phyloP scores from a whole-genome alignment of 176 grass and related monocot genomes.

The Areca catechu region DNA sequence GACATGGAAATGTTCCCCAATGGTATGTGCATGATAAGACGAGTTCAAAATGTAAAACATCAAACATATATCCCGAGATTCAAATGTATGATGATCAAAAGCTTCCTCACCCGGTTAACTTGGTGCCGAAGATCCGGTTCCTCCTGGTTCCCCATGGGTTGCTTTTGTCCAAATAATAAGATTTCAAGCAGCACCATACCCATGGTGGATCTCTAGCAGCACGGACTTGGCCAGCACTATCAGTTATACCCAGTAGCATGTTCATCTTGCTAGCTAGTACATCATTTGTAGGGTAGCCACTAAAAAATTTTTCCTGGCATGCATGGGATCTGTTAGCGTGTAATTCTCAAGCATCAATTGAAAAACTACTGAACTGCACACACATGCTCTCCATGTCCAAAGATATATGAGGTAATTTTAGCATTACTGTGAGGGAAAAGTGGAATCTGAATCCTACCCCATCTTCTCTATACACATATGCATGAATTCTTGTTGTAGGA shows the following conservation, averaged over 20 bases:
- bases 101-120: conserved; percentile 30
- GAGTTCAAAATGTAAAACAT: too few species aligned
- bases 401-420: too few species aligned
- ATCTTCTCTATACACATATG: conserved; percentile 43
- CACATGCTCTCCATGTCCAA: too few species aligned
- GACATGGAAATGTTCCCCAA: too few species aligned
- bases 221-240: conserved; percentile 1
- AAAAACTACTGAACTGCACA: too few species aligned
- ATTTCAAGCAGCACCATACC: conserved; percentile 71
- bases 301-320: conserved; percentile 63
- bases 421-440: background rate
- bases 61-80: too few species aligned
- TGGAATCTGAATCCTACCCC: conserved; percentile 42
- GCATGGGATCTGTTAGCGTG: background rate
- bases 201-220: conserved; percentile 51
- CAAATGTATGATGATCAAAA: too few species aligned
- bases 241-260: conserved; percentile 50
- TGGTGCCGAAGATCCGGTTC: conserved; percentile 48
- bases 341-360: too few species aligned
- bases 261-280: conserved; percentile 46
- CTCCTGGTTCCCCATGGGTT: conserved; percentile 46
- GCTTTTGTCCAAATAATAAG: conserved; percentile 35
- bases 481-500: conserved; percentile 73
- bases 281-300: conserved; percentile 25
- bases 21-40: too few species aligned